Evolutionary conservation across 305 asterid species (phyloP), one percentile per base, ranked within the genome.

Genomic region (Fraxinus sp.): DNA sequence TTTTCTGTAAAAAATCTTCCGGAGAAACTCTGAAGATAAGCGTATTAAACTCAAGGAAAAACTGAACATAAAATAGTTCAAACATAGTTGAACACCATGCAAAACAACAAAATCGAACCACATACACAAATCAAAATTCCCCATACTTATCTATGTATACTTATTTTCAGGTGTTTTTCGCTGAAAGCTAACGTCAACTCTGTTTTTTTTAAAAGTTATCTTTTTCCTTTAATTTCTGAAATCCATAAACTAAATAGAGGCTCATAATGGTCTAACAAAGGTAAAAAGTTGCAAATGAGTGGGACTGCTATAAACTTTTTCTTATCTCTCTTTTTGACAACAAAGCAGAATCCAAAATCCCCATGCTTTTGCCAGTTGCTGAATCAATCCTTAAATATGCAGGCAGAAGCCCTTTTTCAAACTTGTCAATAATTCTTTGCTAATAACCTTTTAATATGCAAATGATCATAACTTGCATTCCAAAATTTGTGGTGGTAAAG

Each of bases 351-450:
- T 72, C 76, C 26, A 46, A 32, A 71, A 32, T 72, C 32, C 49
- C n/a, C 55, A 80, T 72, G 52, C 72, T 80, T 72, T 72, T 4
- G 72, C 83, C 4, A 41, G 46, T 46, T 10, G 78, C 76, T 66
- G 73, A 79, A 79, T 77, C 77, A 79, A 79, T 41, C 68, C 66
- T 44, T n/a, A 26, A 76, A 16, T 13, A 76, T 22, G 7, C 4
- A 41, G 26, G 57, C 33, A 14, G 36, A 76, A 76, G 44, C 32
- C 7, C 44, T 6, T 24, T 66, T 75, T 79, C 77, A 26, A 70
- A 79, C 78, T 79, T 44, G 1, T 46, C n/a, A 52, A 41, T 30
- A 59, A 70, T 79, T 44, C 78, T 44, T 70, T 28, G 0, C 83
- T 71, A 28, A 28, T 28, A 52, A 30, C 20, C 36, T 64, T 22